Evolutionary conservation across 2,329 filamentous ascomycete genomes (phyloP), one percentile per base, ranked within the genome.

Genomic region (Paecilomyces fulvus): DNA sequence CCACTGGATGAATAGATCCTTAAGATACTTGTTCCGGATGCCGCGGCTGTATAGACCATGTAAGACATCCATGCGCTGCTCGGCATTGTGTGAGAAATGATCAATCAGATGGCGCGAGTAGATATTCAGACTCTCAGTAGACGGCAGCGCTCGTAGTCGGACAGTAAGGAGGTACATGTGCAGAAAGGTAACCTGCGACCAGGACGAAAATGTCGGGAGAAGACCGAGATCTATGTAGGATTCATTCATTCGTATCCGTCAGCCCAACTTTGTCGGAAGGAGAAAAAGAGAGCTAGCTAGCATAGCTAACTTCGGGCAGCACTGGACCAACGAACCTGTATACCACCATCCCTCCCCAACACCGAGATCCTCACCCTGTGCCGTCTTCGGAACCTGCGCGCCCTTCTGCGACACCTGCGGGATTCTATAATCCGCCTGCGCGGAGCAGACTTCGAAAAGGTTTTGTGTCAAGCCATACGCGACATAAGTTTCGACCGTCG

Each of bases 151-250:
- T 61, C 94, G 88, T 64, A 96, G 78, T 56, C 92, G 88, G 51
- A 89, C 88, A 55, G 89, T 88, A 58, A 97, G 75, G 57, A 96
- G 82, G 79, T 96, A 97, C 82, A 99, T 88, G 78, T 99, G 92
- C 57, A 99, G 82, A 80, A 96, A 95, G 33, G 92, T 94, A 49
- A 97, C 87, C 74, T 97, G 92, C 20, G 91, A 89, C 94, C 94
- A 99, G 56, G 89, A 92, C 69, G 87, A 92, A 74, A 99, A 99
- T 0, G 91, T 97, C 0, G 91, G 89, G 30, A 83, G 80, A 17
- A 99, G 83, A 25, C 83, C 83, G 61, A 96, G 83, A 53, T 86
- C 90, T 95, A 65, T 12, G 48, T 46, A 53, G 30, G 31, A 55
- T 20, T 55, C 25, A 55, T 20, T 55, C 25, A 28, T 28, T 30